Evolutionary conservation across 1,284 basidiomycete genomes (phyloP), one percentile per base, ranked within the genome.

Genomic region (Volvariella volvacea): DNA sequence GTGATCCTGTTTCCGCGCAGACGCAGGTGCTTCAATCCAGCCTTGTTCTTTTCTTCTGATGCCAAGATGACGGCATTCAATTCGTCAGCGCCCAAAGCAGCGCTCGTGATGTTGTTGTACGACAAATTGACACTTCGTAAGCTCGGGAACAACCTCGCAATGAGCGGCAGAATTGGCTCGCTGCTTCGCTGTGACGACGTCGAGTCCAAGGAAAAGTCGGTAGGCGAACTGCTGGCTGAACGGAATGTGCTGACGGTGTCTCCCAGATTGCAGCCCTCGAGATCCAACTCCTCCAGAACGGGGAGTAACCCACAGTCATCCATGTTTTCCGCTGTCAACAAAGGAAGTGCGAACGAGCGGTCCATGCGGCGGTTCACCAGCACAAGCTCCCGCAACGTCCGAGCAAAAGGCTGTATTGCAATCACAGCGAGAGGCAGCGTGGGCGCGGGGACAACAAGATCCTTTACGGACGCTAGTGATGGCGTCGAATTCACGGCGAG

Each of bases 281-380:
- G 60, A 50, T 67, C 68, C 6, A 90, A 71, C 53, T 88, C 85
- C 56, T 88, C 85, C 15, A 90, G 63, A 32, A 60, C 62, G 0
- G 84, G 83, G 33, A 90, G 63, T 43, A 78, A 62, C 12, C 25
- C 25, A 28, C 6, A 28, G 1, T 66, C 62, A 3, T 60, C 63
- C 12, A 62, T 53, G n/a, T 57, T 56, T 16, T 56, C 54, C 2
- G 22, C 21, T 16, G 54, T 45, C n/a, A 60, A 48, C 17, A 53
- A 42, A 1, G 82, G 83, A 8, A 88, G 55, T 12, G 66, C 62
- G 56, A 88, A 76, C 0, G 74, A 73, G 19, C 75, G 65, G 54
- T 90, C 85, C 46, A 78, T 65, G 19, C 81, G 76, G 19, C 86
- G 70, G 46, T 78, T 82, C 22, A 67, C 67, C n/a, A 89, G 73